These are phyloP conservation scores for Paramarasmius palmivorus DNA, from an alignment of 1,284 basidiomycete species.

Conservation along the genomic window DNA sequence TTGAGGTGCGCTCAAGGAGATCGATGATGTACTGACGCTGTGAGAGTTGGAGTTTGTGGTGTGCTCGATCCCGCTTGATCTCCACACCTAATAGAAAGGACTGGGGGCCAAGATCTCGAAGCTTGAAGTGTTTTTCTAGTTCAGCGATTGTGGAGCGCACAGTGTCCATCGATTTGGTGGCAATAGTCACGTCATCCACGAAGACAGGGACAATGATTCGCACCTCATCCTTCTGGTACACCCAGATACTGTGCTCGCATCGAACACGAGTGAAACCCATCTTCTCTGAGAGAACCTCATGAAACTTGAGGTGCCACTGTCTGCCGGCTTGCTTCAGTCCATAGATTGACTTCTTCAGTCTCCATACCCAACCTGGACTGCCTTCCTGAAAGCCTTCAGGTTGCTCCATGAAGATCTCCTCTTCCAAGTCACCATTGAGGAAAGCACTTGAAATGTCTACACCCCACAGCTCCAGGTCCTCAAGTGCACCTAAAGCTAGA, in stretches of 20 bases:
- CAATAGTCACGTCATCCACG: constrained; percentile 25
- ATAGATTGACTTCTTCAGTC: constrained; percentile 19
- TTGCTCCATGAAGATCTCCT: constrained; percentile 20
- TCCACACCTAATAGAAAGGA: constrained; percentile 30
- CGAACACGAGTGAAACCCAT: constrained; percentile 25
- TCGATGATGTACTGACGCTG: constrained; percentile 26
- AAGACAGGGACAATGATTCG: constrained; percentile 19
- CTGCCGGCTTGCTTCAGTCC: constrained; percentile 29
- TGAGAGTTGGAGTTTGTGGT: constrained; percentile 23
- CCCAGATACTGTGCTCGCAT: constrained; percentile 22
- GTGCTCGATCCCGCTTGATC: constrained; percentile 23
- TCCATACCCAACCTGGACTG: constrained; percentile 11
- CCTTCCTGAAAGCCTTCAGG: constrained; percentile 19
- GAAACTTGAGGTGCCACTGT: constrained; percentile 25
- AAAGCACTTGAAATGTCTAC: constrained; percentile 31
- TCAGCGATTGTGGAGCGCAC: constrained; percentile 15
- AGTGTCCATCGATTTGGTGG: constrained; percentile 11
- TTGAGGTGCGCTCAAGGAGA: constrained; percentile 24
- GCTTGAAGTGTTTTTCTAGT: constrained; percentile 24
- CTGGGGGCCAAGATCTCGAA: constrained; percentile 23
- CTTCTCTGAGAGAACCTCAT: constrained; percentile 6
- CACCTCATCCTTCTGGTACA: constrained; percentile 6
- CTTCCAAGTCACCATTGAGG: constrained; percentile 25
- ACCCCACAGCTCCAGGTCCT: constrained; percentile 21
- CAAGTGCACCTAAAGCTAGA: constrained; percentile 25